These are phyloP conservation scores for Manihot esculenta DNA, from an alignment of 441 rosid species.

Conservation along the genomic window DNA sequence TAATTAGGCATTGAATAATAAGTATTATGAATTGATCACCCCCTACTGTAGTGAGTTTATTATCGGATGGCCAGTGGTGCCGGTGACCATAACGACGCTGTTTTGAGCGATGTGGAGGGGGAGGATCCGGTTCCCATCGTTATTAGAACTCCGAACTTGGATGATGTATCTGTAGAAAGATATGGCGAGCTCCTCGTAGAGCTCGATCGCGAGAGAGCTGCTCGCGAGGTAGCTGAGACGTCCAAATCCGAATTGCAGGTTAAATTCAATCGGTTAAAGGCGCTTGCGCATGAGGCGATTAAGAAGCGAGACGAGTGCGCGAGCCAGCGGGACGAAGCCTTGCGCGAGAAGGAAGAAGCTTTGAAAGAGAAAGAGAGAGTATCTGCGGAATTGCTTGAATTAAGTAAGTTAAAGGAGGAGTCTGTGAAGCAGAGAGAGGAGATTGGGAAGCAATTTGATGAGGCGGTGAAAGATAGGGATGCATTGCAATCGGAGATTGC, in stretches of 20 bases:
- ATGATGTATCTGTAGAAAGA: conserved; percentile 46
- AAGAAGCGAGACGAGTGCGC: conserved; percentile 68
- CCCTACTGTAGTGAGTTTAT: neutral
- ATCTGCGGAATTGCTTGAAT: conserved; percentile 38
- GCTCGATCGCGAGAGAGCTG: conserved; percentile 80
- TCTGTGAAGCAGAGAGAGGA: conserved; percentile 42
- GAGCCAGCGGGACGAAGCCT: conserved; percentile 69
- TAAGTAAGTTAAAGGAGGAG: conserved; percentile 29
- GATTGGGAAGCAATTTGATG: conserved; percentile 44
- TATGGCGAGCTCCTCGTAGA: conserved; percentile 59
- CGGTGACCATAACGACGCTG: conserved; percentile 64
- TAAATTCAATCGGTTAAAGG: conserved; percentile 57
- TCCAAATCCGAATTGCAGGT: conserved; percentile 62
- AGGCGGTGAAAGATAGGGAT: conserved; percentile 50
- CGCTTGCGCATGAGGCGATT: conserved; percentile 71
- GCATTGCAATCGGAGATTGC: conserved; percentile 68
- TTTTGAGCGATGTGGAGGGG: conserved; percentile 83
- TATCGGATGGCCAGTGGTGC: conserved; percentile 42
- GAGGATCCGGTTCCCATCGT: conserved; percentile 57
- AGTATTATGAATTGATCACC: neutral
- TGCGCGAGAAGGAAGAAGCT: conserved; percentile 59
- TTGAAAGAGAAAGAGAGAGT: conserved; percentile 40
- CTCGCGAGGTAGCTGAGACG: conserved; percentile 62
- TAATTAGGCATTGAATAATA: neutral
- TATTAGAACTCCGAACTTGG: conserved; percentile 35